Percentiles rank a stretch among this genome's conserved stretches.
These are phyloP conservation scores for Gracilaria caudata DNA, from an alignment of 23 red algal species.

Conservation along the genomic window DNA sequence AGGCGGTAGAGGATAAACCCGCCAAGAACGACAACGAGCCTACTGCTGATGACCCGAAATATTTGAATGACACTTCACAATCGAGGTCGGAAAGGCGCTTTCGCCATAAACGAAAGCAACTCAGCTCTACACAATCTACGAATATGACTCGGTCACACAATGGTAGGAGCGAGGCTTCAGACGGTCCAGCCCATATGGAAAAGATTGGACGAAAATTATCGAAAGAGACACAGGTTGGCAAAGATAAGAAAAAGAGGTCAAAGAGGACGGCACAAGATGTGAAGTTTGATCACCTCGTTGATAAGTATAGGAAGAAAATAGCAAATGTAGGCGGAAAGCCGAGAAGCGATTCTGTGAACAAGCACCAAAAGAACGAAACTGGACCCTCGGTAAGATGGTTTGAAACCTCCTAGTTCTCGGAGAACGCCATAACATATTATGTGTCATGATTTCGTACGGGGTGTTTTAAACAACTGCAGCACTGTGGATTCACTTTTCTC, in stretches of 20 bases:
- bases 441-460: too few relatives aligned
- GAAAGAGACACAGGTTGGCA: background rate
- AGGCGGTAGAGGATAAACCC: background rate
- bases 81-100: slow-evolving; percentile 13
- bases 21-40: background rate
- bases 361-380: background rate
- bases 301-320: background rate
- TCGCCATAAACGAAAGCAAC: background rate
- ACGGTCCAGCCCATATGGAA: background rate
- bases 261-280: background rate
- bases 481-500: background rate
- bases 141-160: too few relatives aligned
- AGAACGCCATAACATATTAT: background rate
- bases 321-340: background rate
- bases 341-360: background rate
- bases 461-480: too few relatives aligned
- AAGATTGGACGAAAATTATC: background rate
- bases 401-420: background rate
- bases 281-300: slow-evolving; percentile 15
- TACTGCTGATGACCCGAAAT: background rate
- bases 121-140: too few relatives aligned
- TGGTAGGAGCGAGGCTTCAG: background rate
- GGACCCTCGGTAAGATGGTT: slow-evolving; percentile 9
- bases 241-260: background rate
- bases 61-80: background rate